Evolutionary conservation across 306 rosid species (phyloP).

Genomic region (Inga laurina): DNA sequence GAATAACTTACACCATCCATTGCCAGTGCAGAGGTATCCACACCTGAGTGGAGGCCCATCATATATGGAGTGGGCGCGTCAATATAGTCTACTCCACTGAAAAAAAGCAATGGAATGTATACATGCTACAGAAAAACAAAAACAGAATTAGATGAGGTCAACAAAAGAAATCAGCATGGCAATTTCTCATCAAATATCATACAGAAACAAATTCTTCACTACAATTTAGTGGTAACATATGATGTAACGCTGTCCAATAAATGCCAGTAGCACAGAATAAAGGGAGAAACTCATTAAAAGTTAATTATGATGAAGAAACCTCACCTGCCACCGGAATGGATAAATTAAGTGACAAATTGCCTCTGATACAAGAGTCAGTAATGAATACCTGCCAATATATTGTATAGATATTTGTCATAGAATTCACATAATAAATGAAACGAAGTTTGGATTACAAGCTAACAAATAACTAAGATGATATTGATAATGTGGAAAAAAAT

Average conservation of each 20-base stretch:
- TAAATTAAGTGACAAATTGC: slow-evolving; percentile 93
- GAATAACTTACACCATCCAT: slow-evolving; percentile 92
- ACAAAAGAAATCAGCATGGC: slow-evolving; percentile 26
- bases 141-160: slow-evolving; percentile 48
- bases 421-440: slow-evolving; percentile 30
- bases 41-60: slow-evolving; percentile 99
- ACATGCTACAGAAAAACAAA: slow-evolving; percentile 88
- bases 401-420: slow-evolving; percentile 31
- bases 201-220: slow-evolving; percentile 2
- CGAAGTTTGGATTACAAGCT: slow-evolving; percentile 18
- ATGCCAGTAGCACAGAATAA: slow-evolving; percentile 8
- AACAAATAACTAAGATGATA: slow-evolving; percentile 27
- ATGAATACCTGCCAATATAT: slow-evolving; percentile 78
- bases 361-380: slow-evolving; percentile 90
- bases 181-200: slow-evolving; percentile 28
- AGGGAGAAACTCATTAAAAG: slow-evolving; percentile 15
- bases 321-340: slow-evolving; percentile 99
- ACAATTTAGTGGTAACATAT: slow-evolving; percentile 10
- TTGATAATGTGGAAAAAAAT: slow-evolving; percentile 1
- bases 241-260: slow-evolving; percentile 21
- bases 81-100: slow-evolving; percentile 99
- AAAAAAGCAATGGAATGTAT: slow-evolving; percentile 98
- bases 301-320: slow-evolving; percentile 28
- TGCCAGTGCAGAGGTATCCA: slow-evolving; percentile 74
- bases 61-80: slow-evolving; percentile 99